phyloP scores from a whole-genome alignment of 768 basidiomycete genomes.

The Coprinellus micaceus region DNA sequence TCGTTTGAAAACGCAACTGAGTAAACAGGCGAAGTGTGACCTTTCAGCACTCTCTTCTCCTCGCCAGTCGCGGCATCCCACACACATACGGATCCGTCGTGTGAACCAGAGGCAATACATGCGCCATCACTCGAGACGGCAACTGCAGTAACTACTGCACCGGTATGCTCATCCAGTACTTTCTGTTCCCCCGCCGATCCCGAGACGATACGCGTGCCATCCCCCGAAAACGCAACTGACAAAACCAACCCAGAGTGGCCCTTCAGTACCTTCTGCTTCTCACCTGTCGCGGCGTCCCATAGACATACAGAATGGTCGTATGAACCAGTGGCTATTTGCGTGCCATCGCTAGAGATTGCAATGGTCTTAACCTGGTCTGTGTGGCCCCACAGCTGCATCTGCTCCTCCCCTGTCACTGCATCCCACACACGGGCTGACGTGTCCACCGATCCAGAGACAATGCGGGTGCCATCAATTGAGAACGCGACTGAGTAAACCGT shows the following conservation, averaged over 20 bases:
- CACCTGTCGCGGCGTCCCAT: background rate
- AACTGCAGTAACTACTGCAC: background rate
- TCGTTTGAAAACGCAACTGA: conserved; percentile 21
- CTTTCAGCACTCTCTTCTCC: background rate
- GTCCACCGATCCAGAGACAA: conserved; percentile 30
- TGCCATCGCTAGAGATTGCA: background rate
- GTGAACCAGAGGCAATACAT: background rate
- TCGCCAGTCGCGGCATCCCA: no score
- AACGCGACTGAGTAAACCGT: background rate
- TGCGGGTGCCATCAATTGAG: background rate
- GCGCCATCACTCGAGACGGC: background rate
- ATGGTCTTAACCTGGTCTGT: conserved; percentile 3
- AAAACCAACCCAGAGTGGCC: conserved; percentile 12
- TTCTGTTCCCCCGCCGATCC: conserved; percentile 6
- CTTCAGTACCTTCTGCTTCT: no score
- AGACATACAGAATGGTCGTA: background rate
- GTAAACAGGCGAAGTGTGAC: conserved; percentile 12
- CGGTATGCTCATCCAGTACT: background rate
- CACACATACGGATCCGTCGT: background rate
- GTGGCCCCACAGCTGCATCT: conserved; percentile 5
- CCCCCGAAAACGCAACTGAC: conserved; percentile 17
- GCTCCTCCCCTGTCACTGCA: conserved; percentile 6
- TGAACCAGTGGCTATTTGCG: background rate
- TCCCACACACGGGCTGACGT: conserved; percentile 15
- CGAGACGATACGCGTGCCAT: conserved; percentile 15